Evolutionary conservation across 345 rosid species (phyloP).

Genomic region (Brassica juncea): DNA sequence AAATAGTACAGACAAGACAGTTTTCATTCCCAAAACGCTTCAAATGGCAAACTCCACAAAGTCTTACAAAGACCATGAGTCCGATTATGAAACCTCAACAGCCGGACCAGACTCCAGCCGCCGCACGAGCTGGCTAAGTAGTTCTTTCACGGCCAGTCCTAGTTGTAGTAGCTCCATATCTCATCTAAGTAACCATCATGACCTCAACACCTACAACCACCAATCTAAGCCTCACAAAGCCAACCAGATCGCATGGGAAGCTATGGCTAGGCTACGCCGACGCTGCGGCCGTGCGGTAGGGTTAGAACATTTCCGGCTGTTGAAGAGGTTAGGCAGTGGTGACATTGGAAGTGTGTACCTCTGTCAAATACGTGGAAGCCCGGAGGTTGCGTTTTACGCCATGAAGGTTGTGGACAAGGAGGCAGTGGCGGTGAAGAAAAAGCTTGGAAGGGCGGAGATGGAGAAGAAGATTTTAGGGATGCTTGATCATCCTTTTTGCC

Average conservation of each 20-base stretch:
- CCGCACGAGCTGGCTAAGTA: slow-evolving; percentile 73
- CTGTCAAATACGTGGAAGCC: slow-evolving; percentile 78
- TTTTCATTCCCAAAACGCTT: slow-evolving; percentile 13
- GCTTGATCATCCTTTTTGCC: slow-evolving; percentile 92
- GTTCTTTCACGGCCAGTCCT: slow-evolving; percentile 75
- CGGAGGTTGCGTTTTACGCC: slow-evolving; percentile 60
- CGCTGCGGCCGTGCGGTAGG: slow-evolving; percentile 63
- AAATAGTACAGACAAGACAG: slow-evolving; percentile 39
- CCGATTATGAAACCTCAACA: slow-evolving; percentile 64
- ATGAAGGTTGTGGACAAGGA: slow-evolving; percentile 95
- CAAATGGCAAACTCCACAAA: slow-evolving; percentile 50
- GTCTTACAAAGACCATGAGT: slow-evolving; percentile 50
- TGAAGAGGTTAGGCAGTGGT: slow-evolving; percentile 84
- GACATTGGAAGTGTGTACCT: slow-evolving; percentile 93
- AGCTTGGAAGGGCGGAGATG: slow-evolving; percentile 82
- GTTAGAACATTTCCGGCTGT: slow-evolving; percentile 77
- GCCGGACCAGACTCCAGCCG: slow-evolving; percentile 67
- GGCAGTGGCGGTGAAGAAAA: slow-evolving; percentile 82
- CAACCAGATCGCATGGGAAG: slow-evolving; percentile 85
- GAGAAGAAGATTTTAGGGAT: slow-evolving; percentile 85
- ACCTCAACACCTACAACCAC: slow-evolving; percentile 19
- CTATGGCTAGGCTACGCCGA: slow-evolving; percentile 61
- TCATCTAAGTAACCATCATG: slow-evolving; percentile 42
- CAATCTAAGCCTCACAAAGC: slow-evolving; percentile 90
- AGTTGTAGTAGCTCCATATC: slow-evolving; percentile 66